These are phyloP conservation scores for Populus trichocarpa DNA, from an alignment of 441 rosid species.

Conservation along the genomic window DNA sequence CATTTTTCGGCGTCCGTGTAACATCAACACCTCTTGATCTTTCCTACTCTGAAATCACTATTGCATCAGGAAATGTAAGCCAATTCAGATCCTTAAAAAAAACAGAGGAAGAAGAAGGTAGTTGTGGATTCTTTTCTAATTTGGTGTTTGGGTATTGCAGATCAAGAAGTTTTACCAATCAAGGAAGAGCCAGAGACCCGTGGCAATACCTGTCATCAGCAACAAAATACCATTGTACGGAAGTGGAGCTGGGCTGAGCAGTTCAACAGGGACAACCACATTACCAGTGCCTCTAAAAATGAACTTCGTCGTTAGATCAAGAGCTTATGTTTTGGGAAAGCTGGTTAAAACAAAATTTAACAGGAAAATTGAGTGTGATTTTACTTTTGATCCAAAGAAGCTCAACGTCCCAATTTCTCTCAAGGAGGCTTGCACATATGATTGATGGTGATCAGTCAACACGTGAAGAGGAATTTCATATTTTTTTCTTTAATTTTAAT, in stretches of 20 bases:
- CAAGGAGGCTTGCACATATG: conserved; percentile 66
- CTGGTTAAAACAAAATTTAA: conserved; percentile 79
- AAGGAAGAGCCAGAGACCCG: conserved; percentile 68
- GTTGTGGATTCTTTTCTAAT: neutral
- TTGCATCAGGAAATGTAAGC: conserved; percentile 82
- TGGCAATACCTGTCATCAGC: conserved; percentile 49
- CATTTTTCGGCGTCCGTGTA: conserved; percentile 92
- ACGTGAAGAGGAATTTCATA: neutral
- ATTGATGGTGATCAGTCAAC: conserved; percentile 14
- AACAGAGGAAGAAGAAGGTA: neutral
- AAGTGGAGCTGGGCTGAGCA: conserved; percentile 61
- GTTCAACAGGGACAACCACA: conserved; percentile 41
- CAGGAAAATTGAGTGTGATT: conserved; percentile 58
- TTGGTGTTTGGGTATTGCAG: conserved; percentile 38
- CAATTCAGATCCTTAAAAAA: neutral
- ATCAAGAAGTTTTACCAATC: conserved; percentile 68
- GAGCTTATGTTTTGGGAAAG: conserved; percentile 79
- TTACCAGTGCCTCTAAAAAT: conserved; percentile 58
- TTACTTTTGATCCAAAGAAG: conserved; percentile 60
- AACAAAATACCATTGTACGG: conserved; percentile 83
- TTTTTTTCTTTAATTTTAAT: neutral
- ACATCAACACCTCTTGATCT: conserved; percentile 74
- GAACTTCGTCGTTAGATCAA: conserved; percentile 59
- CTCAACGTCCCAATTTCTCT: conserved; percentile 56
- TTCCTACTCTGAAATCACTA: conserved; percentile 49